Base-by-base conservation (phyloP, 768 basidiomycete genomes). In the Pleurotus eryngii region DNA sequence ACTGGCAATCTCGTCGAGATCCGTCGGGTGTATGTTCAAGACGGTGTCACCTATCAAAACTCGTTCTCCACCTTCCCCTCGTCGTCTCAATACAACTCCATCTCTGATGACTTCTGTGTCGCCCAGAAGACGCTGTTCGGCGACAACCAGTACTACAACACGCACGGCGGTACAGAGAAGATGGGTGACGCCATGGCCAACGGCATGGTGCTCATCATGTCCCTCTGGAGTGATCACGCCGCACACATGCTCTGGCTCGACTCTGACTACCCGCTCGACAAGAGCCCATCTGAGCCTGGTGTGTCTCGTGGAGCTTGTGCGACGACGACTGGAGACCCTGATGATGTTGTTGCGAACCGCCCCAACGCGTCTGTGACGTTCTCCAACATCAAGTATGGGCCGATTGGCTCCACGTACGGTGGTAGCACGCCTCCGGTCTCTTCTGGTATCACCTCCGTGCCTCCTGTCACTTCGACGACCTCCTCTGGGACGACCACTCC, bases 371-470 rank as follows among this genome's bases (percentile, higher is more conserved):
- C 62, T 17, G 75, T 77, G 63, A 68, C 65, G 40, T 77, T 62
- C 69, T 75, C 74, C 24, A 76, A 76, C 71, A 77, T 76, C 67
- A 72, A 70, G 67, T 72, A 69, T 59, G 76, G 75, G 27, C 59
- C 63, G 61, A 71, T 76, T 63, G 72, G 72, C 6, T 59, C 55
- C 38, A 55, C 49, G 1, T 54, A 40, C 42, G 30, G 38, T 2
- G 26, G 51, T 15, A 14, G 5, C 37, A 46, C 15, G 18, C 42
- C 51, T 17, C 27, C 30, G 11, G n/a, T 17, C 9, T 50, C 49
- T 50, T 50, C 49, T 5, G 15, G 15, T 4, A 30, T 15, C 14
- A 14, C 49, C 37, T 14, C 37, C n/a, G 27, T 26, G 15, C 49
- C 49, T 14, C 49, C 49, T 22, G 47, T 48, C 47, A 15, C 15